Conservation (phyloP, 805 yeast species). For the Candida parachauliodes region DNA sequence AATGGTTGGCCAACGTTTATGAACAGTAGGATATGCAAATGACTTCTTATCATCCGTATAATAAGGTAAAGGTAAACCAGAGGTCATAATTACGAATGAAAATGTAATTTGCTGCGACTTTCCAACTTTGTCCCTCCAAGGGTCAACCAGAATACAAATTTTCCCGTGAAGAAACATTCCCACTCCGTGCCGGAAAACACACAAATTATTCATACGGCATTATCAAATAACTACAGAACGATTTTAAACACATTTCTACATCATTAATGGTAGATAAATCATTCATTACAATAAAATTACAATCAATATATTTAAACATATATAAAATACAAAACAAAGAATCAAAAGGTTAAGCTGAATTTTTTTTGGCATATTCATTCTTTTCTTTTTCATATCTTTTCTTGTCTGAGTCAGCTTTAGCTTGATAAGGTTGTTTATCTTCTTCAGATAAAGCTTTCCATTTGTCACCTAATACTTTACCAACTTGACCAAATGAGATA, state of each 20-base stretch:
- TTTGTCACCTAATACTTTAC: slow-evolving; percentile 89
- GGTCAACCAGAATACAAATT: too few relatives aligned
- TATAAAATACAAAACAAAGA: background rate
- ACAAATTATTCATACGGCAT: too few relatives aligned
- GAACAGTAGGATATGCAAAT: slow-evolving; percentile 78
- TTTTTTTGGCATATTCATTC: slow-evolving; percentile 65
- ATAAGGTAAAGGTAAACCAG: slow-evolving; percentile 45
- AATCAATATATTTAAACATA: background rate
- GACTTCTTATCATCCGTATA: slow-evolving; percentile 67
- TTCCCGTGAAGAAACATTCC: too few relatives aligned
- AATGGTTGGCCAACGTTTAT: slow-evolving; percentile 85
- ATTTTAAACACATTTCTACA: too few relatives aligned
- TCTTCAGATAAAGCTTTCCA: slow-evolving; percentile 89
- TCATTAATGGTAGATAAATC: too few relatives aligned
- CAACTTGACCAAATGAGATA: slow-evolving; percentile 91
- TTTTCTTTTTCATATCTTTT: slow-evolving; percentile 96
- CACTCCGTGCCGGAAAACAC: too few relatives aligned
- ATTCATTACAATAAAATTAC: too few relatives aligned
- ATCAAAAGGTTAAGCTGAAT: slow-evolving; percentile 10
- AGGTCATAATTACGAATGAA: background rate
- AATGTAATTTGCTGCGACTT: background rate
- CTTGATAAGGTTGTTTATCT: slow-evolving; percentile 86
- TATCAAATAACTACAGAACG: too few relatives aligned
- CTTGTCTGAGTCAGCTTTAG: slow-evolving; percentile 92
- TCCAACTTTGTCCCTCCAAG: too few relatives aligned